phyloP scores from a whole-genome alignment of 2,329 filamentous ascomycete species.

The Beauveria pseudobassiana region DNA sequence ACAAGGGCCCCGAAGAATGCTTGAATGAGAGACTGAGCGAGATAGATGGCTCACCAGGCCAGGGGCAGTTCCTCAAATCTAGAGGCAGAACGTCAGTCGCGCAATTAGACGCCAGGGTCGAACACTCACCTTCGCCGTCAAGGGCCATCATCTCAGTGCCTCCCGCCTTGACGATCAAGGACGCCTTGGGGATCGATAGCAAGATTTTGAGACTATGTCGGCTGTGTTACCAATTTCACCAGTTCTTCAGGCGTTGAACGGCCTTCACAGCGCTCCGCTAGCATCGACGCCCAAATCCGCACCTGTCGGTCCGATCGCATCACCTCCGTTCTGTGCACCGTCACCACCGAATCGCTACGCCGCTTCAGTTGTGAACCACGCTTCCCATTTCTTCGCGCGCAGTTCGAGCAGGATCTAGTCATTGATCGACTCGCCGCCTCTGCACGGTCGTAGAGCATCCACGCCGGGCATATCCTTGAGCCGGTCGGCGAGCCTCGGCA shows the following conservation, averaged over 20 bases:
- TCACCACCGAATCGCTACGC: conserved; percentile 22
- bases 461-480: conserved; percentile 20
- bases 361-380: conserved; percentile 23
- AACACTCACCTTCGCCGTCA: conserved; percentile 3
- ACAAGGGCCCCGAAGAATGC: conserved; percentile 47
- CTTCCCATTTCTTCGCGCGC: conserved; percentile 28
- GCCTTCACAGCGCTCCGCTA: background rate
- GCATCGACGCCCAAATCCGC: conserved; percentile 18
- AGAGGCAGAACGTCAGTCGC: conserved; percentile 22
- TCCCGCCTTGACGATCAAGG: conserved; percentile 17
- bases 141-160: background rate
- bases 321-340: conserved; percentile 18
- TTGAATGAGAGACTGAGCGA: conserved; percentile 44
- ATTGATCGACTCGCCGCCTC: conserved; percentile 30
- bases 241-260: conserved; percentile 23
- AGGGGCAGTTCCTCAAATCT: conserved; percentile 21
- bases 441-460: conserved; percentile 18
- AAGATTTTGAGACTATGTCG: conserved; percentile 9
- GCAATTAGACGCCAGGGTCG: background rate
- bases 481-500: conserved; percentile 29
- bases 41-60: conserved; percentile 24
- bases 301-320: conserved; percentile 18
- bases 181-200: conserved; percentile 28
- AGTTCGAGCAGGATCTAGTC: conserved; percentile 31
- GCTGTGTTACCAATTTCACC: conserved; percentile 24